Conservation (phyloP, 495 filamentous ascomycete genomes). For the Tuber microsphaerosporum region DNA sequence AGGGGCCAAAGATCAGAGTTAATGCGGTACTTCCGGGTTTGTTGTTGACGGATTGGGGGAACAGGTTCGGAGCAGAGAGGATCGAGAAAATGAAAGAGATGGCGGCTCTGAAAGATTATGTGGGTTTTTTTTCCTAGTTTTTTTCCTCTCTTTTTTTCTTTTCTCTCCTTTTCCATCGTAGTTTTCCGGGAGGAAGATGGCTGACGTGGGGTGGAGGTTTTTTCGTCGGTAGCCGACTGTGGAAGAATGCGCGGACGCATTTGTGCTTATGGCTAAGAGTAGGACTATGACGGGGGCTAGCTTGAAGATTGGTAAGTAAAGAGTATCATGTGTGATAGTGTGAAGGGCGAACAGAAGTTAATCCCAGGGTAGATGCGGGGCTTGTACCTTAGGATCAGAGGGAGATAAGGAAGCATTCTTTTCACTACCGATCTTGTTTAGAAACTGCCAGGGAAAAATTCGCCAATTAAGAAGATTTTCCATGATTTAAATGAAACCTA, state of each 20-base stretch:
- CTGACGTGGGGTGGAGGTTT: background rate
- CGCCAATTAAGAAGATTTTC: background rate
- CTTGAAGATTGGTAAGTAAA: constrained; percentile 13
- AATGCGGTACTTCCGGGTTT: constrained; percentile 63
- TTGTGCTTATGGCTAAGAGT: constrained; percentile 14
- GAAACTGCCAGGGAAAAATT: background rate
- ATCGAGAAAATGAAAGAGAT: constrained; percentile 3
- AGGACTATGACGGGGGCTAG: constrained; percentile 15
- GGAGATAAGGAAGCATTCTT: background rate
- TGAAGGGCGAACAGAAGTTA: background rate
- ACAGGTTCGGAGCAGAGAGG: constrained; percentile 15
- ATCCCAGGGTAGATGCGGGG: background rate
- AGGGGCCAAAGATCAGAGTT: constrained; percentile 57
- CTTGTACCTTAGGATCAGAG: background rate
- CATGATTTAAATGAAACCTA: background rate
- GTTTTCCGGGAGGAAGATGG: background rate
- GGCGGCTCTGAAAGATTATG: constrained; percentile 3
- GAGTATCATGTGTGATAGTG: background rate
- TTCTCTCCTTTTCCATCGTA: background rate
- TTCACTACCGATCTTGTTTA: background rate
- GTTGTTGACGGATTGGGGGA: constrained; percentile 64
- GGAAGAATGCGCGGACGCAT: constrained; percentile 14
- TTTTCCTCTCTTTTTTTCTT: no score
- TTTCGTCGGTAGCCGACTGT: background rate
- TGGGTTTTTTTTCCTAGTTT: background rate